Evolutionary conservation across 257 asterid species (phyloP).

Genomic region (Jaltomata sinuosa): DNA sequence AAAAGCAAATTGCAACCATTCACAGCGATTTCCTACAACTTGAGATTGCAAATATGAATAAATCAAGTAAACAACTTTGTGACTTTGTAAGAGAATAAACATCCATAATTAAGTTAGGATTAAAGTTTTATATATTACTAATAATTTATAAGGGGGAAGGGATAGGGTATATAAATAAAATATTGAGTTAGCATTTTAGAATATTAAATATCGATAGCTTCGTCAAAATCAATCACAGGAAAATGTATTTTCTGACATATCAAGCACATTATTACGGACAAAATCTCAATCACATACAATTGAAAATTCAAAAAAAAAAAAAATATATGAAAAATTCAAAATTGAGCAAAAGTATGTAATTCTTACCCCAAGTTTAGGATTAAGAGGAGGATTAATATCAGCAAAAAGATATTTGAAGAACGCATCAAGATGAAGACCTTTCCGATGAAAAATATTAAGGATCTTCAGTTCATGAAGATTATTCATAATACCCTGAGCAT

Average conservation of each 20-base stretch:
- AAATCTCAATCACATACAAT: neutral
- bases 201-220: no score
- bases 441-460: slow-evolving; percentile 28
- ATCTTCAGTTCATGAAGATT: slow-evolving; percentile 30
- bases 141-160: no score
- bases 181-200: no score
- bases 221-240: neutral
- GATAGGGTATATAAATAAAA: no score
- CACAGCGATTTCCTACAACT: no score
- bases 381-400: slow-evolving; percentile 48
- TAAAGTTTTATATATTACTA: no score
- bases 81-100: no score
- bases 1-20: no score
- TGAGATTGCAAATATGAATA: no score
- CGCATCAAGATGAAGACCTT: slow-evolving; percentile 32
- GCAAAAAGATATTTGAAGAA: slow-evolving; percentile 51
- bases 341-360: neutral
- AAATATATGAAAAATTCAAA: neutral
- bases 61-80: no score
- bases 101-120: no score
- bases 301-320: neutral
- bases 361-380: slow-evolving; percentile 43
- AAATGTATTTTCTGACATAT: neutral
- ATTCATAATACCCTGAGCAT: slow-evolving; percentile 40
- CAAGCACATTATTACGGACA: neutral